These are phyloP conservation scores for Globisporangium megalacanthum DNA, from an alignment of 352 stramenopile species.

Conservation along the genomic window DNA sequence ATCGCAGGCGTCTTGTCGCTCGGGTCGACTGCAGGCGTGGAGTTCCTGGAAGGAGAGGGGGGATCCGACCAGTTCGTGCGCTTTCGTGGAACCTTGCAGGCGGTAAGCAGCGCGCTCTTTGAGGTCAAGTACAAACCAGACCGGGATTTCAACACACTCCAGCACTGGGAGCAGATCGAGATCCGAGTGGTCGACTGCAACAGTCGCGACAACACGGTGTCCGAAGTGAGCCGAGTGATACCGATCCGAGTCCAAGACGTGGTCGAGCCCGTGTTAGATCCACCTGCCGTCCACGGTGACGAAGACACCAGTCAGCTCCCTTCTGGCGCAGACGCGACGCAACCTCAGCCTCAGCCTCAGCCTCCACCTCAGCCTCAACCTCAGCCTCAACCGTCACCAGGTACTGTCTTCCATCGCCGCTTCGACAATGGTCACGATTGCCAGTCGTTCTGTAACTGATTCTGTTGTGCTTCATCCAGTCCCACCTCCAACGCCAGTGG, in stretches of 20 bases:
- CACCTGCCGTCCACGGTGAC: neutral
- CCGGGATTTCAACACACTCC: slow-evolving; percentile 63
- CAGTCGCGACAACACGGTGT: slow-evolving; percentile 37
- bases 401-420: too few species aligned
- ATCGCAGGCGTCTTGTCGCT: slow-evolving; percentile 48
- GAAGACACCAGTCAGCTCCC: neutral
- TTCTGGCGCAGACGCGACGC: neutral
- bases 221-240: slow-evolving; percentile 35
- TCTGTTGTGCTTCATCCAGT: neutral
- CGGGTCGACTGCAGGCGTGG: slow-evolving; percentile 17
- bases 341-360: neutral
- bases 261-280: slow-evolving; percentile 31
- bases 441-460: too few species aligned
- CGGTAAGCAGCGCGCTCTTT: slow-evolving; percentile 67
- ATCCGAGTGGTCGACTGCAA: slow-evolving; percentile 60
- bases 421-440: too few species aligned
- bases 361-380: neutral
- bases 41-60: slow-evolving; percentile 50
- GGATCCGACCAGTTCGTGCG: slow-evolving; percentile 42
- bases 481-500: neutral
- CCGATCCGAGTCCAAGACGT: slow-evolving; percentile 35
- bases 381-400: too few species aligned
- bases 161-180: slow-evolving; percentile 52
- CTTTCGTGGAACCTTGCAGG: slow-evolving; percentile 43
- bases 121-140: slow-evolving; percentile 68